Evolutionary conservation across 805 yeast genomes (phyloP).

Genomic region (Wickerhamiella domercqiae): DNA sequence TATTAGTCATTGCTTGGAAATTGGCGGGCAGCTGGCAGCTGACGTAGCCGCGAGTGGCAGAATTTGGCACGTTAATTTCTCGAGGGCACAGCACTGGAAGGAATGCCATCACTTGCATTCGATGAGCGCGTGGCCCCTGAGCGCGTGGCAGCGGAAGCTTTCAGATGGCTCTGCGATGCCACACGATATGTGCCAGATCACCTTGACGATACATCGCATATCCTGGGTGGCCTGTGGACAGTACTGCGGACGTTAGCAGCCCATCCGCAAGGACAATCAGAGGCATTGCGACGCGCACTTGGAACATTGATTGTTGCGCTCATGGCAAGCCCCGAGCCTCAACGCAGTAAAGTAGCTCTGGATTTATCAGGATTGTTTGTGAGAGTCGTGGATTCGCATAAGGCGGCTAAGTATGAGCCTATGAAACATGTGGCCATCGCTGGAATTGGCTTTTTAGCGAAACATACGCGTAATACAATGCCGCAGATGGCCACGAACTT

Average conservation of each 20-base stretch:
- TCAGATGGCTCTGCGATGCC: constrained; percentile 14
- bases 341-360: constrained; percentile 6
- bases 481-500: constrained; percentile 14
- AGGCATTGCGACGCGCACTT: constrained; percentile 14
- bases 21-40: too few relatives aligned
- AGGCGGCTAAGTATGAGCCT: constrained; percentile 10
- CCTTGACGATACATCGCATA: constrained; percentile 7
- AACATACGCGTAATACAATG: constrained; percentile 6
- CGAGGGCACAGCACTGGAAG: too few relatives aligned
- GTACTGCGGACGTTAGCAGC: constrained; percentile 14
- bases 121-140: constrained; percentile 1
- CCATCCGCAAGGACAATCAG: constrained; percentile 15
- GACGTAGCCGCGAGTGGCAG: too few relatives aligned
- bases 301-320: constrained; percentile 13
- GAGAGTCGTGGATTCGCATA: constrained; percentile 13
- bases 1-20: too few relatives aligned
- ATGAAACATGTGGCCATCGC: constrained; percentile 17
- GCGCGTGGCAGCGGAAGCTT: constrained; percentile 8
- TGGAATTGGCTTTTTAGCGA: constrained; percentile 12
- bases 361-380: constrained; percentile 13
- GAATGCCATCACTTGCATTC: not conserved
- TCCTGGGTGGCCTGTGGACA: constrained; percentile 9
- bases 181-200: constrained; percentile 8
- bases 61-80: too few relatives aligned
- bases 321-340: constrained; percentile 6